Percentiles rank a stretch among this genome's conserved stretches.
These are phyloP conservation scores for Aspergillus sp. DNA, from an alignment of 2,329 filamentous ascomycete species.

Conservation along the genomic window DNA sequence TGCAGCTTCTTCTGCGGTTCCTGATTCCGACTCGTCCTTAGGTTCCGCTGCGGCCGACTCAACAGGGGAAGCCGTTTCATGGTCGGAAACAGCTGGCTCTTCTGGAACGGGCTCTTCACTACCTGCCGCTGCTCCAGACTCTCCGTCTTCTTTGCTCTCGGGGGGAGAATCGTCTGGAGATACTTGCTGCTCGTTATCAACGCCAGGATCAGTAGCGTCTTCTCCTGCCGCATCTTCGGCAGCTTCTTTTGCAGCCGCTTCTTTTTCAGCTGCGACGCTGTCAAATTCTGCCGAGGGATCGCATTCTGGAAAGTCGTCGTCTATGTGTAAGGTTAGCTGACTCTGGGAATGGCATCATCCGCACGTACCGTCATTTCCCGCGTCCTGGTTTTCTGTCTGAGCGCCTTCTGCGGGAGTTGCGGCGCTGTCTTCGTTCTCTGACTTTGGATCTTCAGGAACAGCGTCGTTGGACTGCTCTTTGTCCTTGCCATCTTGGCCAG, in stretches of 20 bases:
- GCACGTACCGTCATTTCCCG: slow-evolving; percentile 16
- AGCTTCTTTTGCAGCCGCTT: slow-evolving; percentile 21
- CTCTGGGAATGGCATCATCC: slow-evolving; percentile 2
- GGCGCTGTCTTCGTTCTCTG: slow-evolving; percentile 3
- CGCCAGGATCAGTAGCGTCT: slow-evolving; percentile 6
- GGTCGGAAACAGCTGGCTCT: slow-evolving; percentile 2
- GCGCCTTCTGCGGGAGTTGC: slow-evolving; percentile 2
- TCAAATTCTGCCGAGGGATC: slow-evolving; percentile 21
- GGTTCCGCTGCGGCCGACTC: slow-evolving; percentile 8
- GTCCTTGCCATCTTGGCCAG: slow-evolving; percentile 6
- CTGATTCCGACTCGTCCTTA: slow-evolving; percentile 3
- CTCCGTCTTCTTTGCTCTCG: slow-evolving; percentile 5
- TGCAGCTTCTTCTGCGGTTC: slow-evolving; percentile 7
- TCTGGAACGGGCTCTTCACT: slow-evolving; percentile 5
- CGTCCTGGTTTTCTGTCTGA: slow-evolving; percentile 7
- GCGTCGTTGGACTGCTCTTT: background rate
- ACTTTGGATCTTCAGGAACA: slow-evolving; percentile 3
- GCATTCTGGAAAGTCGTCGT: slow-evolving; percentile 26
- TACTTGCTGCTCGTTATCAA: slow-evolving; percentile 4
- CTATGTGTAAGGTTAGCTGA: slow-evolving; percentile 13
- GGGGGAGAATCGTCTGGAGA: slow-evolving; percentile 5
- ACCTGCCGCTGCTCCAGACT: too few relatives aligned
- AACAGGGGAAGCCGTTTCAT: slow-evolving; percentile 6
- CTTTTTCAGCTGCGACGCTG: slow-evolving; percentile 26
- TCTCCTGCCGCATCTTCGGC: slow-evolving; percentile 23